Base-by-base conservation (phyloP, 1,284 basidiomycete genomes). In the Porodaedalea pini region DNA sequence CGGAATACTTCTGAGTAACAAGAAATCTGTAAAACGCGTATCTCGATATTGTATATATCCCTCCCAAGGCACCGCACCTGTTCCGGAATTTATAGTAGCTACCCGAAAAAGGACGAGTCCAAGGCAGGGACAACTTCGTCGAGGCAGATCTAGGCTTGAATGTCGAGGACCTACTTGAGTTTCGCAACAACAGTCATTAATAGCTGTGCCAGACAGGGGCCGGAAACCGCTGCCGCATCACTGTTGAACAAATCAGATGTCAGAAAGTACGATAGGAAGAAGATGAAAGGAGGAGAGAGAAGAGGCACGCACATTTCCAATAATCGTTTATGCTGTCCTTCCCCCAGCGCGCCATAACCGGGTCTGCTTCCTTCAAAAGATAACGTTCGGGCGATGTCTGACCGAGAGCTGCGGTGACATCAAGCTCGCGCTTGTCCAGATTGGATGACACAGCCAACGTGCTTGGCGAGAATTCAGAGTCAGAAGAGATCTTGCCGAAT, bases 181-280 rank as follows among this genome's bases (percentile, higher is more conserved):
- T 6, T 6, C 7, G 13, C 32, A 34, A 34, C 32, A 6, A 34
- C 32, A 8, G 15, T 19, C 40, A 8, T 54, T 45, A 51, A 40
- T 57, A 57, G 31, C 39, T 51, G 27, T 34, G 19, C 55, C 55
- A 57, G 21, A 57, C 31, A 32, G 37, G 17, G 8, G 36, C 17
- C 7, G 55, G 55, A 51, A 41, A 57, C 39, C 39, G 34, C 31
- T 51, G 25, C 11, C 55, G 40, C 55, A 57, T 57, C 49, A 51
- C 55, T 57, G 19, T 40, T 11, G 31, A 34, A 43, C 25, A 41
- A 44, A 8, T 17, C 19, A 23, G 17, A 6, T 23, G 23, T 44
- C 17, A 17, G 4, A 15, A 31, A 19, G n/a, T n/a, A n/a, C n/a
- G n/a, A n/a, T n/a, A n/a, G n/a, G n/a, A n/a, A n/a, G n/a, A n/a